phyloP scores from a whole-genome alignment of 2,329 filamentous ascomycete genomes.

The Phialocephala subalpina region DNA sequence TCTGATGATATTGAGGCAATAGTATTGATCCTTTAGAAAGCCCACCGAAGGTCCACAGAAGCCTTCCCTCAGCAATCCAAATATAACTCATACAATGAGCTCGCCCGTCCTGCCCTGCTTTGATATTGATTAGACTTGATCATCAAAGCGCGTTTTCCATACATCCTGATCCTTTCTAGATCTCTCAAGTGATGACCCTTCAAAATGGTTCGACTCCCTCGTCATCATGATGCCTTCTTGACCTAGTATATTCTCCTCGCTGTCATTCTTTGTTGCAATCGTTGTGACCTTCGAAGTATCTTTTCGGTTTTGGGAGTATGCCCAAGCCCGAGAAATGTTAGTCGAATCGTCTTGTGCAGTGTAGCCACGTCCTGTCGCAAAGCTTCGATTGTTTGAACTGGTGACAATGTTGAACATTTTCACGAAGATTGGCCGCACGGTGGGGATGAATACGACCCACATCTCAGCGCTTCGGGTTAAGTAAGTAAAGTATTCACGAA shows the following conservation, averaged over 20 bases:
- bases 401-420: not conserved
- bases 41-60: too few species aligned
- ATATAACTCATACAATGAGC: too few species aligned
- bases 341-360: not conserved
- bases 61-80: too few species aligned
- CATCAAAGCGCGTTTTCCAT: not conserved
- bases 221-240: constrained; percentile 1
- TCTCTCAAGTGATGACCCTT: not conserved
- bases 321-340: not conserved
- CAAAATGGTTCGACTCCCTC: not conserved
- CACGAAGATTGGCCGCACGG: not conserved
- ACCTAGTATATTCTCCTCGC: constrained; percentile 5
- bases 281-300: not conserved
- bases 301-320: not conserved
- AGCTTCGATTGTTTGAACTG: not conserved
- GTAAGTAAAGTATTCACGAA: not conserved
- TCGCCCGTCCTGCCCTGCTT: too few species aligned
- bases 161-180: not conserved
- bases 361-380: not conserved
- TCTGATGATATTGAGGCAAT: too few species aligned
- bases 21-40: too few species aligned
- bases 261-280: not conserved
- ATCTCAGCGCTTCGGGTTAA: not conserved
- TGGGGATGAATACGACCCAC: not conserved
- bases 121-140: not conserved